phyloP scores from a whole-genome alignment of 805 yeast genomes.

The Brettanomyces bruxellensis region DNA sequence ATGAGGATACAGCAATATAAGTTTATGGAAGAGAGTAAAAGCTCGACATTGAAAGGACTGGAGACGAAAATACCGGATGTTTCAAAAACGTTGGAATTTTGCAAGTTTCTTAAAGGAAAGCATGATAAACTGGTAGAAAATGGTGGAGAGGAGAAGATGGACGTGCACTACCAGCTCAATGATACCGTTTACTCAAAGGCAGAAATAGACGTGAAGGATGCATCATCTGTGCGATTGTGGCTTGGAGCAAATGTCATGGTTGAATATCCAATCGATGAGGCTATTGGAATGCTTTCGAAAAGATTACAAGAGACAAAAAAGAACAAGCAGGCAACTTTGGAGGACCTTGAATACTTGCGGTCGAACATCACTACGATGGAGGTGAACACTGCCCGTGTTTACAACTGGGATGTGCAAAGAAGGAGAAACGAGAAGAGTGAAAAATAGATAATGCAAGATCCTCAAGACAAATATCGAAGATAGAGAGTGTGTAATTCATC shows the following conservation, averaged over 20 bases:
- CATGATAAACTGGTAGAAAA: slow-evolving; percentile 26
- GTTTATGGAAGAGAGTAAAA: slow-evolving; percentile 64
- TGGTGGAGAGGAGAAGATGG: slow-evolving; percentile 35
- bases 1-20: slow-evolving; percentile 85
- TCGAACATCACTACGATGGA: slow-evolving; percentile 96
- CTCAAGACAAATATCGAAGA: slow-evolving; percentile 2
- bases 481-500: too few species aligned
- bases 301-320: slow-evolving; percentile 57
- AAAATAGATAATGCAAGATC: neutral
- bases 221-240: slow-evolving; percentile 72
- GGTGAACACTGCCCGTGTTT: slow-evolving; percentile 89
- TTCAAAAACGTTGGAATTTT: slow-evolving; percentile 71
- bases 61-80: slow-evolving; percentile 84
- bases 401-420: slow-evolving; percentile 82
- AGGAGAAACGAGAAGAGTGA: slow-evolving; percentile 38
- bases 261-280: slow-evolving; percentile 88
- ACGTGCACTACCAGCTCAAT: slow-evolving; percentile 76
- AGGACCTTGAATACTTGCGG: slow-evolving; percentile 75
- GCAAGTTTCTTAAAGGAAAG: slow-evolving; percentile 46
- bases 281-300: slow-evolving; percentile 54
- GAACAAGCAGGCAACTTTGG: slow-evolving; percentile 56
- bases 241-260: slow-evolving; percentile 98
- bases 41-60: slow-evolving; percentile 41
- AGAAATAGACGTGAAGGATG: slow-evolving; percentile 46
- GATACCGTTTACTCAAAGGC: slow-evolving; percentile 90